These are phyloP conservation scores for Vaccinium macrocarpon DNA, from an alignment of 148 eudicot species.

Conservation along the genomic window DNA sequence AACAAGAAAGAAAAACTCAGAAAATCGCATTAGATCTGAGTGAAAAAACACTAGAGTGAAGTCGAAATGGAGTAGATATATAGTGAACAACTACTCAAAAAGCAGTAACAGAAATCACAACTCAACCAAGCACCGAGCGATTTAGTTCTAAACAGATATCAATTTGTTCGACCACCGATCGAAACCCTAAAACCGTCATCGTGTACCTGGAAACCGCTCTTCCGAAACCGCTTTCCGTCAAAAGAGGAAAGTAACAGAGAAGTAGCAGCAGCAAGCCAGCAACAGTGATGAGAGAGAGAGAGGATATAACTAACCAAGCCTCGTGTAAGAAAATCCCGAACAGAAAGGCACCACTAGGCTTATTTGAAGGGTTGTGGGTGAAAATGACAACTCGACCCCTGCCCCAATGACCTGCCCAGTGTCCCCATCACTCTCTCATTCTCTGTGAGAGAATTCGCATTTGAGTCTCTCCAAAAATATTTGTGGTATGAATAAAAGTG, in stretches of 20 bases:
- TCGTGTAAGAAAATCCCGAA: background rate
- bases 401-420: background rate
- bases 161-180: background rate
- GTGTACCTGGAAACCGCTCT: slow-evolving; percentile 12
- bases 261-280: background rate
- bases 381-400: background rate
- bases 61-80: background rate
- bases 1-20: background rate
- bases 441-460: too few species aligned
- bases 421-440: background rate
- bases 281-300: background rate
- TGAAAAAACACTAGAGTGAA: background rate
- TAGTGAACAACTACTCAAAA: background rate
- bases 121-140: background rate
- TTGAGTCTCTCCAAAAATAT: too few species aligned
- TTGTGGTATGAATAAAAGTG: too few species aligned
- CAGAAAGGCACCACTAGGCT: background rate
- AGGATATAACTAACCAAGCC: background rate
- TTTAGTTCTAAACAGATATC: background rate
- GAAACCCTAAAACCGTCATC: background rate
- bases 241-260: background rate
- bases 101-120: background rate
- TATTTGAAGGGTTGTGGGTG: background rate
- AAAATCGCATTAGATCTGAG: slow-evolving; percentile 7
- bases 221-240: background rate